Conservation (phyloP, 805 yeast species). For the Metschnikowia kofuensis region DNA sequence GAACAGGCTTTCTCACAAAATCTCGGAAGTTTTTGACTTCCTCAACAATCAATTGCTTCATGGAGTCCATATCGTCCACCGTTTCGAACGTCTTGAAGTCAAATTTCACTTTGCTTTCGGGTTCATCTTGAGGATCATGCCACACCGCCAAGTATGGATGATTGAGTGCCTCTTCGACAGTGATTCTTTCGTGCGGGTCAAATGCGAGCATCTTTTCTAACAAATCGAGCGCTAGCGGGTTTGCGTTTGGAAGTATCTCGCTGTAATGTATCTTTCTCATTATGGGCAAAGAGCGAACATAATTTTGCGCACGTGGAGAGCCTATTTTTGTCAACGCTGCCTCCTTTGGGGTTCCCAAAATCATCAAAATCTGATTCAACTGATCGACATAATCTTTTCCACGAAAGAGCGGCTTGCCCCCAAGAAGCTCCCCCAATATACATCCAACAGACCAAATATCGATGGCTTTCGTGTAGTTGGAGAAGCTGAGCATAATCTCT, state of each 20-base stretch:
- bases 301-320: conserved; percentile 85
- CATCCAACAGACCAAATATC: conserved; percentile 99
- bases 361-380: conserved; percentile 78
- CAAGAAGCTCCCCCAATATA: conserved; percentile 88
- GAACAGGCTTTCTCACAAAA: conserved; percentile 74
- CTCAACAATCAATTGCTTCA: conserved; percentile 73
- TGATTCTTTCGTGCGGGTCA: conserved; percentile 80
- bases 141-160: conserved; percentile 88
- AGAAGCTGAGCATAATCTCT: conserved; percentile 92
- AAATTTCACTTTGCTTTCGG: conserved; percentile 73
- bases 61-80: conserved; percentile 67
- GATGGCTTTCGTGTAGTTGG: conserved; percentile 92
- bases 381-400: conserved; percentile 97
- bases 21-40: conserved; percentile 79
- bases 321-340: conserved; percentile 51
- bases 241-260: conserved; percentile 76
- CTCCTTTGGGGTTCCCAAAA: conserved; percentile 86
- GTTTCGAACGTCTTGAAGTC: conserved; percentile 82
- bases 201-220: conserved; percentile 72
- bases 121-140: conserved; percentile 77
- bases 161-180: conserved; percentile 81
- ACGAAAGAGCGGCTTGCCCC: conserved; percentile 87
- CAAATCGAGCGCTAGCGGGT: conserved; percentile 77
- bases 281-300: conserved; percentile 80
- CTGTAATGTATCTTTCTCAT: conserved; percentile 76